These are phyloP conservation scores for Diophrys sp. DNA, from an alignment of 73 alveolate genomes.

Conservation along the genomic window DNA sequence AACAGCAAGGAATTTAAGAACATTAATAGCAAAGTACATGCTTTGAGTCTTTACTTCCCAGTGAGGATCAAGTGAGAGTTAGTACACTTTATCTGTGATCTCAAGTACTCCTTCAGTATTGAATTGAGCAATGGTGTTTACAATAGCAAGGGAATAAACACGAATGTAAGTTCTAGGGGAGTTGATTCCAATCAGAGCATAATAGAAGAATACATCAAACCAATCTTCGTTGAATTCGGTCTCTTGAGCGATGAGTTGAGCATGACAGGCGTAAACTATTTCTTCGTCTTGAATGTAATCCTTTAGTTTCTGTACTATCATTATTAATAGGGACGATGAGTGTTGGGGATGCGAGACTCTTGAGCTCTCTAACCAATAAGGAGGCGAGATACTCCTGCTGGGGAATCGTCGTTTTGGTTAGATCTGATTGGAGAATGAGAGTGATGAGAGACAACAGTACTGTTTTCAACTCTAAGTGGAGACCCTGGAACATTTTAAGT, in stretches of 20 bases:
- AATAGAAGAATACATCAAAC: conserved; percentile 69
- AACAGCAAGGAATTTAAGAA: conserved; percentile 15
- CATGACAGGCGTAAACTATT: conserved; percentile 46
- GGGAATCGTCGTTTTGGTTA: too few species aligned
- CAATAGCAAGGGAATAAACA: conserved; percentile 49
- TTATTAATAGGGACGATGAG: too few species aligned
- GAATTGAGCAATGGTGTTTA: conserved; percentile 44
- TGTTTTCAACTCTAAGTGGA: too few species aligned
- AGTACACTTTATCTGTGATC: conserved; percentile 43
- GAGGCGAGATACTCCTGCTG: too few species aligned
- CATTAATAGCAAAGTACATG: conserved; percentile 40
- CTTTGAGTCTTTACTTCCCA: conserved; percentile 72
- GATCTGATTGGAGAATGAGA: too few species aligned
- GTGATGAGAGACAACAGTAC: too few species aligned
- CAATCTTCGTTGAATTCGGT: conserved; percentile 61
- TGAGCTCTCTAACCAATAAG: too few species aligned
- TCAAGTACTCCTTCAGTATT: conserved; percentile 56
- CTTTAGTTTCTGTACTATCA: conserved; percentile 51
- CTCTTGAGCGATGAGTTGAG: conserved; percentile 50
- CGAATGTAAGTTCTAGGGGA: conserved; percentile 38
- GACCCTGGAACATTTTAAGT: too few species aligned
- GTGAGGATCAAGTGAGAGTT: conserved; percentile 34
- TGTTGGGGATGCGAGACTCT: too few species aligned
- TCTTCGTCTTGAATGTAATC: conserved; percentile 53
- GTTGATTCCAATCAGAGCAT: conserved; percentile 60